Evolutionary conservation across 306 rosid species (phyloP), one percentile per base, ranked within the genome.

Genomic region (Casuarina cunninghamiana): DNA sequence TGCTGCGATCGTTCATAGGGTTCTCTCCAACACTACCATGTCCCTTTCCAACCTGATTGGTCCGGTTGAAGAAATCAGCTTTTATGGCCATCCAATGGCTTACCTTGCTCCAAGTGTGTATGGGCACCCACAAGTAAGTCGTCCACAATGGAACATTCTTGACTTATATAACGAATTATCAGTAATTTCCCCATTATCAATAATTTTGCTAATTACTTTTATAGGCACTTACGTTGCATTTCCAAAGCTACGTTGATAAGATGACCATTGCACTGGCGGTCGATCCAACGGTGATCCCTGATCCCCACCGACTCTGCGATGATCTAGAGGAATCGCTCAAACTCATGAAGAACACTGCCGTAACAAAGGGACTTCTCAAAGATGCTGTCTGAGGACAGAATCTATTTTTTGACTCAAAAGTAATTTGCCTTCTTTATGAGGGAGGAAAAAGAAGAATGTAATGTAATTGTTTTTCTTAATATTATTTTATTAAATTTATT

Each of bases 201-300:
- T 16, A 66, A 10, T 50, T 68, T 38, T 37, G 2, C 1, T 19
- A 16, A 9, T 26, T 81, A 71, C 4, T 65, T 71, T 44, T 80
- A 73, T 80, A 92, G 97, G 93, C 92, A 65, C 32, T 92, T 51
- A 88, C 87, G 12, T n/a, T 88, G n/a, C 96, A 92, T 81, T 88
- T 53, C 63, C 85, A 83, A 77, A 90, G 93, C 80, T 87, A 87
- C 37, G 84, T 39, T 7, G 71, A 84, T 16, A 79, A 86, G 68
- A 87, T 88, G 92, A 90, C 80, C 0, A 80, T 92, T 75, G 79
- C 82, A 44, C 0, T 92, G 46, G 79, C 88, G 0, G 87, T 84
- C 15, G 96, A 92, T 43, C 91, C 91, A 10, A 66, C 68, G 57
- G 80, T 80, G 8, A 86, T 90, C 57, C 81, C 90, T 4, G 86